A percentile compares a stretch with the other conserved stretches of the same genome.
Evolutionary conservation across 768 basidiomycete species (phyloP).

Genomic region (Clitopilus hobsonii): DNA sequence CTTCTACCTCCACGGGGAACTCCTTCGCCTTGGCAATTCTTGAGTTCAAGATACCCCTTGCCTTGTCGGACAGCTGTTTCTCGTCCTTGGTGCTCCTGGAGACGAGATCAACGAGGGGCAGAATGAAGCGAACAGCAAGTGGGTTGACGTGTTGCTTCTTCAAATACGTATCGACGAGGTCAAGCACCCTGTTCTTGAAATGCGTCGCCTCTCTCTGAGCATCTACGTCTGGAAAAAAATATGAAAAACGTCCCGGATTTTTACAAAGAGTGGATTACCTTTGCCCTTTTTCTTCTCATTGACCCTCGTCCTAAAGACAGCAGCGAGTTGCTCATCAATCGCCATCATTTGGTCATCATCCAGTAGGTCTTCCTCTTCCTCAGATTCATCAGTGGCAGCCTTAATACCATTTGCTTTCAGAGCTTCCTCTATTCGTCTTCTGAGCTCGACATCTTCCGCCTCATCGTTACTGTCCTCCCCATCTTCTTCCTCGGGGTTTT

Average conservation of each 20-base stretch:
- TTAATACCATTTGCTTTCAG: conserved; percentile 55
- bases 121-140: conserved; percentile 58
- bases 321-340: conserved; percentile 87
- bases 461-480: conserved; percentile 39
- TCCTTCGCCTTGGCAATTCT: conserved; percentile 76
- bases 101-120: conserved; percentile 76
- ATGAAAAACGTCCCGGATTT: background rate
- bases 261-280: conserved; percentile 34
- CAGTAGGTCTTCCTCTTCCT: conserved; percentile 71
- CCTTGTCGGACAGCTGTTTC: conserved; percentile 85
- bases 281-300: conserved; percentile 59
- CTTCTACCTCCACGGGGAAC: conserved; percentile 41
- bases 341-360: conserved; percentile 99
- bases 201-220: conserved; percentile 87
- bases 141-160: conserved; percentile 76
- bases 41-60: conserved; percentile 69
- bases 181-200: conserved; percentile 94
- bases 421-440: conserved; percentile 62
- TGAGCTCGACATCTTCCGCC: conserved; percentile 56
- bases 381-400: conserved; percentile 50
- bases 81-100: conserved; percentile 69
- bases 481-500: conserved; percentile 26
- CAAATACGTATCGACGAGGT: conserved; percentile 85
- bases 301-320: conserved; percentile 71
- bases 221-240: conserved; percentile 42